These are phyloP conservation scores for Pholiota molesta DNA, from an alignment of 768 basidiomycete species.

Conservation along the genomic window DNA sequence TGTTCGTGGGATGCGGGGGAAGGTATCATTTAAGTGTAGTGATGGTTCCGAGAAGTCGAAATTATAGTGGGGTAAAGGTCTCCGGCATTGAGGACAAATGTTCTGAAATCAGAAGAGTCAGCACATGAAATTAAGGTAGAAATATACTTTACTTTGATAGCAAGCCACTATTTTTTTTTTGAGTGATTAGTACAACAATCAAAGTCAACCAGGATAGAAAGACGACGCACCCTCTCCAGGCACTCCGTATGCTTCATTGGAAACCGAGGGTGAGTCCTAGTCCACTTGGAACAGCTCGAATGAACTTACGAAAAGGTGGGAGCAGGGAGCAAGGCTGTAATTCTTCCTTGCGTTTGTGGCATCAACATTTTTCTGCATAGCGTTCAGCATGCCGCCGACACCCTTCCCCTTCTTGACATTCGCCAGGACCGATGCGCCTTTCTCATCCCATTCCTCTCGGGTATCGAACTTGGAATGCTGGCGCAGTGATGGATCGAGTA, in stretches of 20 bases:
- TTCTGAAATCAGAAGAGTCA: constrained; percentile 49
- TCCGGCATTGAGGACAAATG: constrained; percentile 51
- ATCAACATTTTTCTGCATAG: constrained; percentile 46
- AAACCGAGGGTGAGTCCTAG: background rate
- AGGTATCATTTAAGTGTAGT: background rate
- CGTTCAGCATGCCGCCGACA: constrained; percentile 40
- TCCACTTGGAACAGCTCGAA: background rate
- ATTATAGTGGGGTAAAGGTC: constrained; percentile 3
- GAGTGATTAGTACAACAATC: constrained; percentile 14
- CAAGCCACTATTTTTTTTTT: constrained; percentile 57
- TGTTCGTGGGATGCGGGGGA: background rate
- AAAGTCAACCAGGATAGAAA: background rate
- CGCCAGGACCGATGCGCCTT: constrained; percentile 13
- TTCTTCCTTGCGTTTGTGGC: constrained; percentile 54
- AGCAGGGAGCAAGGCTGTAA: constrained; percentile 88
- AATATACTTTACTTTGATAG: constrained; percentile 59
- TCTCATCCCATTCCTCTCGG: constrained; percentile 30
- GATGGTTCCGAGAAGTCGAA: background rate
- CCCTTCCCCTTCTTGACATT: constrained; percentile 25
- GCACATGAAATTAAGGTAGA: background rate
- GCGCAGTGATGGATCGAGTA: constrained; percentile 46
- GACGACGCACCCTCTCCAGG: constrained; percentile 64
- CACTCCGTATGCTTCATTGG: constrained; percentile 77
- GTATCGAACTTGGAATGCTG: constrained; percentile 37
- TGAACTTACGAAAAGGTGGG: constrained; percentile 80